Evolutionary conservation across 2,329 filamentous ascomycete genomes (phyloP).

Genomic region (Xylaria digitata): DNA sequence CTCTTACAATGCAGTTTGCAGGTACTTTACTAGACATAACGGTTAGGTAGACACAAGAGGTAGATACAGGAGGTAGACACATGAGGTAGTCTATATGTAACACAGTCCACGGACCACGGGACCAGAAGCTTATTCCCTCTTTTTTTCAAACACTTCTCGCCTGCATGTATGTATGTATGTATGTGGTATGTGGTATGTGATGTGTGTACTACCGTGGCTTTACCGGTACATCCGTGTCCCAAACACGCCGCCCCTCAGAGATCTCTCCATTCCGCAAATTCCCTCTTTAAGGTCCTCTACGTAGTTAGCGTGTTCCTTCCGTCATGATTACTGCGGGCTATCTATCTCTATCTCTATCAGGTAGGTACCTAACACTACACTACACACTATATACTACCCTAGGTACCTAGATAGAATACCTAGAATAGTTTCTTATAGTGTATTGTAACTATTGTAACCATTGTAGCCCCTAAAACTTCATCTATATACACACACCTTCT

Average conservation of each 20-base stretch:
- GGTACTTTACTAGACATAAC: background rate
- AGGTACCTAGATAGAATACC: too few relatives aligned
- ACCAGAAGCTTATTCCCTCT: background rate
- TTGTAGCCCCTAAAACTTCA: conserved; percentile 6
- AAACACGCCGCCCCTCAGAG: too few relatives aligned
- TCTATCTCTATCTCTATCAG: background rate
- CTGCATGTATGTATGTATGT: too few relatives aligned
- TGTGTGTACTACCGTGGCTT: too few relatives aligned
- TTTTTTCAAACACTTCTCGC: too few relatives aligned
- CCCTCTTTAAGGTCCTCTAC: conserved; percentile 7
- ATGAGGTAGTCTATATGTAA: background rate
- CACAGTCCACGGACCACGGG: conserved; percentile 17
- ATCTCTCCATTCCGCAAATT: conserved; percentile 25
- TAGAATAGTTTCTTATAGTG: conserved; percentile 1
- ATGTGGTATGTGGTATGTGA: too few relatives aligned
- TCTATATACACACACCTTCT: conserved; percentile 22
- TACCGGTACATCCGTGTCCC: too few relatives aligned
- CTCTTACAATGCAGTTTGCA: background rate
- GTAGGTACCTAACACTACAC: too few relatives aligned
- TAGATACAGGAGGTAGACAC: too few relatives aligned
- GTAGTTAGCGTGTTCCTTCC: conserved; percentile 15
- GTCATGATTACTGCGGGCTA: conserved; percentile 31
- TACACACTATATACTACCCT: too few relatives aligned
- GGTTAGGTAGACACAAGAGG: background rate
- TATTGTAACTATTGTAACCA: conserved; percentile 4